phyloP scores from a whole-genome alignment of 2,329 filamentous ascomycete genomes.

The Amylocarpus encephaloides region DNA sequence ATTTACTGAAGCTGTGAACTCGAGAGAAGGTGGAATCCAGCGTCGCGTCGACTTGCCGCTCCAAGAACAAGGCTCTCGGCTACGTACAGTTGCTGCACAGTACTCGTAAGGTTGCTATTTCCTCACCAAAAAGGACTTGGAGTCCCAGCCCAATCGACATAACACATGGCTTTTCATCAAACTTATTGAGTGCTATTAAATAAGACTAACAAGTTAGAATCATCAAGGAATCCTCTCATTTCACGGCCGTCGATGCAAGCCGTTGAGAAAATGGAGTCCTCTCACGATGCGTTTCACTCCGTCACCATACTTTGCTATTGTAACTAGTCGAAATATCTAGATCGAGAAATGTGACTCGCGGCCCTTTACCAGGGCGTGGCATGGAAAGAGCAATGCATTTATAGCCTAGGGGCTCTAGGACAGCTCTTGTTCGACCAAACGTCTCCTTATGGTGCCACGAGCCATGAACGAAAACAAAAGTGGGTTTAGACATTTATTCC shows the following conservation, averaged over 20 bases:
- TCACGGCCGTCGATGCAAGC: neutral
- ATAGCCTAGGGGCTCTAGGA: slow-evolving; percentile 16
- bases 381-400: slow-evolving; percentile 16
- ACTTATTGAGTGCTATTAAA: neutral
- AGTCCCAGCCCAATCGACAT: too few relatives aligned
- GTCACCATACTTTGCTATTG: too few relatives aligned
- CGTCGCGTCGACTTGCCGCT: too few relatives aligned
- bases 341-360: slow-evolving; percentile 11
- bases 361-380: slow-evolving; percentile 8
- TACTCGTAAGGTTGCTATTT: too few relatives aligned
- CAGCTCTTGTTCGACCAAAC: slow-evolving; percentile 13
- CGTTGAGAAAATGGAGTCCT: too few relatives aligned
- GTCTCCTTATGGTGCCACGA: slow-evolving; percentile 18
- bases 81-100: too few relatives aligned
- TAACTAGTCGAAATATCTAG: slow-evolving; percentile 12
- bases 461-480: slow-evolving; percentile 17
- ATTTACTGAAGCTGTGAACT: too few relatives aligned
- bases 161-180: neutral
- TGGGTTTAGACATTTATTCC: slow-evolving; percentile 14
- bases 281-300: too few relatives aligned
- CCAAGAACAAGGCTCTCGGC: too few relatives aligned
- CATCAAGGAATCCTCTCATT: neutral
- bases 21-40: too few relatives aligned
- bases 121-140: too few relatives aligned
- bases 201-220: neutral